Evolutionary conservation across 495 filamentous ascomycete species (phyloP).

Genomic region (Articulospora tetracladia): DNA sequence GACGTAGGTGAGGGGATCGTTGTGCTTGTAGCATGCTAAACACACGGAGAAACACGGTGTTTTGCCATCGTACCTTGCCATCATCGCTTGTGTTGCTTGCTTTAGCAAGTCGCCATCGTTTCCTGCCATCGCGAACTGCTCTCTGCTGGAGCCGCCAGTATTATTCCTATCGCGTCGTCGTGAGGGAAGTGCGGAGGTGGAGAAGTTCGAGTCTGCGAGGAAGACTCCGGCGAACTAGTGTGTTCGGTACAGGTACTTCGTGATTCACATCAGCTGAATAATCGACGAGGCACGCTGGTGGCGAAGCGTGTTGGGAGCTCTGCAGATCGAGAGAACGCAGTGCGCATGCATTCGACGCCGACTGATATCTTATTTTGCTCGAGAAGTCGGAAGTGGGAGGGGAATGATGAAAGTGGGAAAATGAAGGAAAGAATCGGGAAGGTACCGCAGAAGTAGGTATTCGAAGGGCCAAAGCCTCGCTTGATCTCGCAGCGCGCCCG

Average conservation of each 20-base stretch:
- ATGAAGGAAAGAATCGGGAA: not conserved
- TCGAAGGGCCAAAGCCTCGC: not conserved
- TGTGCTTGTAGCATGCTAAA: not conserved
- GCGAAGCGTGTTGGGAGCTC: not conserved
- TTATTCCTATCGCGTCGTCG: not conserved
- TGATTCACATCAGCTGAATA: slow-evolving; percentile 1
- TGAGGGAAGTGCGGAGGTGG: slow-evolving; percentile 1
- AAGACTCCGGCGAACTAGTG: not conserved
- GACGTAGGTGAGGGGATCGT: not conserved
- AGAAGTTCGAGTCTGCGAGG: not conserved
- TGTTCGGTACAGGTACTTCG: not conserved
- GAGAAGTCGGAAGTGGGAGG: not conserved
- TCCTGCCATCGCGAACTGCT: slow-evolving; percentile 22
- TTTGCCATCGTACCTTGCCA: slow-evolving; percentile 45
- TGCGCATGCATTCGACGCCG: not conserved
- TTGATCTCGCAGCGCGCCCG: not conserved
- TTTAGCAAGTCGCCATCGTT: slow-evolving; percentile 41
- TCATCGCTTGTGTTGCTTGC: slow-evolving; percentile 54
- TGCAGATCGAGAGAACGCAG: not conserved
- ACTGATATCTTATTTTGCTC: not conserved
- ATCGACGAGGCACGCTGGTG: not conserved
- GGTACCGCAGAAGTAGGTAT: not conserved
- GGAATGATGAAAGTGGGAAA: not conserved
- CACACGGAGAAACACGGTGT: slow-evolving; percentile 1
- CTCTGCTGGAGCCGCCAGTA: slow-evolving; percentile 12